Base-by-base conservation (phyloP, 1,284 basidiomycete genomes). In the Coniferiporia weirii region DNA sequence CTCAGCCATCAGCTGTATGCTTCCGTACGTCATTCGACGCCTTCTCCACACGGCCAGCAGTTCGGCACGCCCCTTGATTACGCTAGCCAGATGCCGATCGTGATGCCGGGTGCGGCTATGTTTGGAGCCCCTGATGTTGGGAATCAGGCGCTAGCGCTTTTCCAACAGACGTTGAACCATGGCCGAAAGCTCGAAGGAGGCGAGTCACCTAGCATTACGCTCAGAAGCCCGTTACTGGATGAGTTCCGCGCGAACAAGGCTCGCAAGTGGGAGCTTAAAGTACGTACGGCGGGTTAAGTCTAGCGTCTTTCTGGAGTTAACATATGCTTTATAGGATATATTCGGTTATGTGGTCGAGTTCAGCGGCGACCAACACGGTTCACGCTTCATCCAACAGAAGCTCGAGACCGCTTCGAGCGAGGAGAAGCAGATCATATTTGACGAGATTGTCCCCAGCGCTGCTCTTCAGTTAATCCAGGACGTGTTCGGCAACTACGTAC, bases 401-500 rank as follows among this genome's bases (percentile, higher is more conserved):
- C 77, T 95, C 22, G 89, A 92, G 72, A 79, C 77, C 3, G 89
- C 91, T 5, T 79, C 82, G 2, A 80, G 80, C 46, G 91, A 93
- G 64, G 92, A 93, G 65, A 89, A 86, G 69, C 84, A 91, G 65
- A 73, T 76, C 38, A 79, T 98, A n/a, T 98, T 96, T 65, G 86
- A 91, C 57, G 97, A 99, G 75, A 90, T 98, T 64, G 79, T 93
- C 47, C 92, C 94, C 10, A 71, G 79, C 48, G 85, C 87, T 67
- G 81, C 88, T 2, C 74, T 93, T 52, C 82, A 87, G 63, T 79
- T 99, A 57, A 92, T 96, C 69, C 89, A 89, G 64, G 95, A 98
- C 69, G 93, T 98, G 46, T 99, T 98, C 70, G 96, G 96, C 60
- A 99, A 99, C 77, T 99, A 98, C 76, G 86, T 91, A 67, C 65